Base-by-base conservation (phyloP, 331 rosid genomes). In the Quercus phellos region DNA sequence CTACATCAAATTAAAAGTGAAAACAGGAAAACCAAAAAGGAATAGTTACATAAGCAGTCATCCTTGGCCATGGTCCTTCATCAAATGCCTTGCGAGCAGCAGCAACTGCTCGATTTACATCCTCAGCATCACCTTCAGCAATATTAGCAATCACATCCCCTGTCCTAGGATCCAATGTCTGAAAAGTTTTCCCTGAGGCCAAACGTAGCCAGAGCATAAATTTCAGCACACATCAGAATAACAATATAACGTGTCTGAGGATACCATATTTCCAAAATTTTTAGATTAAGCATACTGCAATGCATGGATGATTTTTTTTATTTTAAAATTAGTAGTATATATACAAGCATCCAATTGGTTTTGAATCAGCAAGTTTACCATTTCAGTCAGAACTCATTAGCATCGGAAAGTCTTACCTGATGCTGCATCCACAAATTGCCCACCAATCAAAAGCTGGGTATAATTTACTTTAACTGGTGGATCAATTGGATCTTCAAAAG, bases 81-180 rank as follows among this genome's bases (percentile, higher is more conserved):
- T 92, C 97, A 50, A 94, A 94, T 34, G 99, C 99, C 81, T 80
- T 90, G n/a, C 97, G 90, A 0, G 97, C 98, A 69, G 92, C 92
- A 17, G 81, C 78, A 82, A 92, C 97, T 22, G 97, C 98, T 35
- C 92, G 81, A 80, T 92, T 85, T 55, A 92, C 51, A 82, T 94
- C 99, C 85, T 85, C 96, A 55, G 86, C 74, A 30, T 91, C 90
- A 55, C 94, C 99, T 86, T 92, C 99, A 73, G 98, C 88, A 73
- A 92, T 89, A 63, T 91, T 81, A 69, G 99, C 93, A 75, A 94
- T 94, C 73, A 84, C 88, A 51, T 90, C 92, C 71, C 97, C 97
- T n/a, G 95, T 86, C 80, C 97, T 87, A 3, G 98, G 98, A 73
- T 94, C 99, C 72, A 88, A 75, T 1, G 99, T 87, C 38, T 93